A percentile compares a stretch with the other conserved stretches of the same genome.
These are phyloP conservation scores for cucumber (Cucumis sativus) DNA, from an alignment of 306 rosid species.

Conservation along the genomic window DNA sequence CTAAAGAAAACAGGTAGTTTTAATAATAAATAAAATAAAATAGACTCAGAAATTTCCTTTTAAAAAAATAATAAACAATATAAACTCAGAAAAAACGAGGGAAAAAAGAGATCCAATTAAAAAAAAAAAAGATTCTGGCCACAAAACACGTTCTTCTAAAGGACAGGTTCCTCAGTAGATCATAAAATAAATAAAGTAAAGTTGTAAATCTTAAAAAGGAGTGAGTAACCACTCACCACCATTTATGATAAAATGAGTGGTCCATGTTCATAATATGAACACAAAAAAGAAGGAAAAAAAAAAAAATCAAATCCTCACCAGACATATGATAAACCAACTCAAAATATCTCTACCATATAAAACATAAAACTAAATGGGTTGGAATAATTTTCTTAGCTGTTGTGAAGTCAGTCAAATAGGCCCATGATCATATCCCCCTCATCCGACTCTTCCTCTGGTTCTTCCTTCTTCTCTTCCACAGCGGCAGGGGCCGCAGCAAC, in stretches of 20 bases:
- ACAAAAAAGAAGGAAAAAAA: neutral
- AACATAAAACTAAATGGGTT: neutral
- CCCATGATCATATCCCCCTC: constrained; percentile 38
- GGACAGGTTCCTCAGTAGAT: neutral
- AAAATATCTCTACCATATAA: neutral
- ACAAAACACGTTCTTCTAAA: neutral
- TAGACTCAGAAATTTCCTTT: too few relatives aligned
- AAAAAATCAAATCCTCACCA: neutral
- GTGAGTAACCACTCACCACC: neutral
- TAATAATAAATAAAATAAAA: too few relatives aligned
- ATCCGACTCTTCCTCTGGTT: constrained; percentile 43
- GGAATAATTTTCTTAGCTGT: neutral
- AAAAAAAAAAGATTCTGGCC: neutral
- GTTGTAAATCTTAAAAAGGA: neutral
- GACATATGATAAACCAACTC: neutral
- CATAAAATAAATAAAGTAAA: neutral
- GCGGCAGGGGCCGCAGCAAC: constrained; percentile 17
- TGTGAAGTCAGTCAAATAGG: constrained; percentile 14
- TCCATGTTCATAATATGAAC: neutral
- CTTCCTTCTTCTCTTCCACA: constrained; percentile 47
- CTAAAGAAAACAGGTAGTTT: too few relatives aligned
- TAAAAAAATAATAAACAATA: too few relatives aligned
- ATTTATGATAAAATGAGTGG: neutral
- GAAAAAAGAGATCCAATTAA: neutral
- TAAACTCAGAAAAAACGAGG: neutral